These are phyloP conservation scores for Oryza glaberrima DNA, from an alignment of 176 grass and related monocot species.

Conservation along the genomic window DNA sequence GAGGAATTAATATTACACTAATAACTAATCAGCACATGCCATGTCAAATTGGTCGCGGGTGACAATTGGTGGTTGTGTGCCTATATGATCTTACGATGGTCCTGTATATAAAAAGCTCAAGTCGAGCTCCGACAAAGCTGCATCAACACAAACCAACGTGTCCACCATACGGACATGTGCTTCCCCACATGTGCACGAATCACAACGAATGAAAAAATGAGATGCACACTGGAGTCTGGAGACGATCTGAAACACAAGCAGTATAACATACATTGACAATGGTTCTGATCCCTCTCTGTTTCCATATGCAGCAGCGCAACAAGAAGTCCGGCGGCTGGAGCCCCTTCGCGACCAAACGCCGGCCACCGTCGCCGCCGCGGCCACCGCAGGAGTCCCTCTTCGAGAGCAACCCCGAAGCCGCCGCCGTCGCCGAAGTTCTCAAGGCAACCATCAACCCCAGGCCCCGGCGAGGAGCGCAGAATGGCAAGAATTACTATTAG, in stretches of 20 bases:
- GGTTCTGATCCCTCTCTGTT: not conserved
- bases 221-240: not conserved
- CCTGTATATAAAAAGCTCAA: not conserved
- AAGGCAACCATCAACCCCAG: conserved; percentile 34
- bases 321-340: conserved; percentile 59
- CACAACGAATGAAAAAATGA: conserved; percentile 4
- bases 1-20: not conserved
- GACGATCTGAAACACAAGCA: not conserved
- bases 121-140: not conserved
- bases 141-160: not conserved
- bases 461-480: conserved; percentile 37
- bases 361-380: conserved; percentile 31
- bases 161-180: conserved; percentile 12
- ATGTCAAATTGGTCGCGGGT: not conserved
- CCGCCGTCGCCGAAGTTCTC: conserved; percentile 29
- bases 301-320: conserved; percentile 38
- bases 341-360: conserved; percentile 55
- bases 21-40: not conserved
- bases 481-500: conserved; percentile 58
- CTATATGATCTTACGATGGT: not conserved
- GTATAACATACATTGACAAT: not conserved
- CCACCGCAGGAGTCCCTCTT: conserved; percentile 31
- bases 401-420: conserved; percentile 47
- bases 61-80: conserved; percentile 16
- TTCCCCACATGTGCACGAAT: conserved; percentile 28